These are phyloP conservation scores for Sisymbrium irio DNA, from an alignment of 345 rosid genomes.

Conservation along the genomic window DNA sequence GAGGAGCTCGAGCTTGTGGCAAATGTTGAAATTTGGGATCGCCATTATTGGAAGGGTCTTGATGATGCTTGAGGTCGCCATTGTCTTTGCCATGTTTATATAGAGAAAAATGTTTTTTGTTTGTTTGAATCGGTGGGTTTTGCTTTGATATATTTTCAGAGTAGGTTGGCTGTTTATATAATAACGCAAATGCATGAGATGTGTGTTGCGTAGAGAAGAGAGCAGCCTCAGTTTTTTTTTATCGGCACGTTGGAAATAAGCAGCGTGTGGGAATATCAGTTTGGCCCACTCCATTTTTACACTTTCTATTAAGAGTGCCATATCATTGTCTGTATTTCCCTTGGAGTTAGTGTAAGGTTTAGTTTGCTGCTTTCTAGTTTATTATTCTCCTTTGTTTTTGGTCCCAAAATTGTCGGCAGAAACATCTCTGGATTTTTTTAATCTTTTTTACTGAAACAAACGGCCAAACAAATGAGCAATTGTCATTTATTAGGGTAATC, in stretches of 20 bases:
- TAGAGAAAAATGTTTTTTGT: neutral
- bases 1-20: constrained; percentile 28
- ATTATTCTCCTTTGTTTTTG: neutral
- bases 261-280: constrained; percentile 13
- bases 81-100: neutral
- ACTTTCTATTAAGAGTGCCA: neutral
- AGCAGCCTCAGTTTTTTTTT: neutral
- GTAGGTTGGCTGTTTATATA: constrained; percentile 34
- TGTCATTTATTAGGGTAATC: neutral
- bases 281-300: constrained; percentile 16
- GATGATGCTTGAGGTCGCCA: constrained; percentile 32
- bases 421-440: neutral
- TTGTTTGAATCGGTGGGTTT: constrained; percentile 7
- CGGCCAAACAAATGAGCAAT: neutral
- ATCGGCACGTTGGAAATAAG: constrained; percentile 22
- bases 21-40: constrained; percentile 11
- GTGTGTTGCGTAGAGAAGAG: constrained; percentile 14
- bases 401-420: constrained; percentile 19
- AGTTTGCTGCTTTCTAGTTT: constrained; percentile 9
- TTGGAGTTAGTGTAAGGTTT: constrained; percentile 4
- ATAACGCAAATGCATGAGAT: constrained; percentile 26
- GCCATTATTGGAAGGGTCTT: constrained; percentile 25
- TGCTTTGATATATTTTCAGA: constrained; percentile 5
- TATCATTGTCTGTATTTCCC: neutral
- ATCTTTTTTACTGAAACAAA: neutral